Conservation (phyloP, 2,329 filamentous ascomycete genomes). For the Metarhizium rileyi region DNA sequence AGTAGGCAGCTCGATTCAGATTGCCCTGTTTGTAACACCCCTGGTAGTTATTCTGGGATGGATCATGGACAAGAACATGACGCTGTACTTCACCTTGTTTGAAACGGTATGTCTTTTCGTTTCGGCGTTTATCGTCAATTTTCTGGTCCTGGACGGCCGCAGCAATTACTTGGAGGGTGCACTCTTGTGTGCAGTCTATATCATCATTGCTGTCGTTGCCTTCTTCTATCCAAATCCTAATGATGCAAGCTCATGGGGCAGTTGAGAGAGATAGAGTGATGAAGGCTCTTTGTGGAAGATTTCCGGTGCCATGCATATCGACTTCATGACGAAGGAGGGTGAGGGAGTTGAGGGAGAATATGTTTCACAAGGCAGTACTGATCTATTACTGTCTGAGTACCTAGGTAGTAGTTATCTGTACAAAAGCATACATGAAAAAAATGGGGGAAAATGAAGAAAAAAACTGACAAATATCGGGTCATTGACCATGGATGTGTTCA, state of each 20-base stretch:
- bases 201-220: conserved; percentile 57
- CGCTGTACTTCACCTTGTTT: conserved; percentile 78
- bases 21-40: conserved; percentile 61
- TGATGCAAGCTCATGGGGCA: conserved; percentile 34
- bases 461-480: too few relatives aligned
- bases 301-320: too few relatives aligned
- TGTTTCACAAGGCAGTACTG: too few relatives aligned
- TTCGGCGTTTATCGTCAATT: conserved; percentile 78
- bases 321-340: neutral
- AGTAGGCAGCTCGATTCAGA: conserved; percentile 62
- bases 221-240: conserved; percentile 52
- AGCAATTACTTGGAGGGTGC: conserved; percentile 82
- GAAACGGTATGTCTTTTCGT: conserved; percentile 83
- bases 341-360: too few relatives aligned
- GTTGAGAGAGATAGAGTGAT: neutral
- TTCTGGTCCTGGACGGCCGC: conserved; percentile 73
- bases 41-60: conserved; percentile 64
- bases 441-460: too few relatives aligned
- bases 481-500: too few relatives aligned
- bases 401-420: too few relatives aligned
- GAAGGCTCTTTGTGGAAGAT: neutral
- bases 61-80: conserved; percentile 59
- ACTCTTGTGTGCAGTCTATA: conserved; percentile 54
- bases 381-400: too few relatives aligned
- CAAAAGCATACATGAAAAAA: too few relatives aligned